These are phyloP conservation scores for Rusavskia elegans DNA, from an alignment of 495 filamentous ascomycete species.

Conservation along the genomic window DNA sequence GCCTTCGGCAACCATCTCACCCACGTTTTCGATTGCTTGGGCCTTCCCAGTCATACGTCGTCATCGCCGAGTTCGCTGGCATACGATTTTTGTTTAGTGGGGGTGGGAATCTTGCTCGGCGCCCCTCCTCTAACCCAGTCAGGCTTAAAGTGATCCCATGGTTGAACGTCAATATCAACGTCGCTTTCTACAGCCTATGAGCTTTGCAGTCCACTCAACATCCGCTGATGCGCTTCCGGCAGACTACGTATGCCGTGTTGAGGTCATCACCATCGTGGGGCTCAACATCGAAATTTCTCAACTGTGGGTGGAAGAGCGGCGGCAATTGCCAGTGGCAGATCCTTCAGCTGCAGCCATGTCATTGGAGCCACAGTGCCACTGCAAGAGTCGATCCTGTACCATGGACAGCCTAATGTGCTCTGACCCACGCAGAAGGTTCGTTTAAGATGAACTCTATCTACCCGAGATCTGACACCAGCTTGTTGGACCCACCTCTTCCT, in stretches of 20 bases:
- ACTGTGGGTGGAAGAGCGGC: not conserved
- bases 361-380: too few species aligned
- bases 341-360: not conserved
- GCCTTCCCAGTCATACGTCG: not conserved
- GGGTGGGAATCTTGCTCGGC: not conserved
- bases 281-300: not conserved
- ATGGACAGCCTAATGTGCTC: not conserved
- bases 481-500: not conserved
- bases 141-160: not conserved
- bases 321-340: not conserved
- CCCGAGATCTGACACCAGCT: constrained; percentile 12
- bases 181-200: not conserved
- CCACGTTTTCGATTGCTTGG: not conserved
- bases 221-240: not conserved
- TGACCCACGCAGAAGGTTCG: not conserved
- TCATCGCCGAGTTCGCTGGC: not conserved
- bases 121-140: not conserved
- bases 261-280: not conserved
- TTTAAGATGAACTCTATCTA: constrained; percentile 12
- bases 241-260: not conserved
- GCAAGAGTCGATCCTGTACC: too few species aligned
- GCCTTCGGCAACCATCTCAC: not conserved
- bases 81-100: not conserved
- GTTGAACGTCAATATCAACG: not conserved
- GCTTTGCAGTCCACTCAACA: not conserved